phyloP scores from a whole-genome alignment of 2,329 filamentous ascomycete species.

The Stachybotrys elegans region DNA sequence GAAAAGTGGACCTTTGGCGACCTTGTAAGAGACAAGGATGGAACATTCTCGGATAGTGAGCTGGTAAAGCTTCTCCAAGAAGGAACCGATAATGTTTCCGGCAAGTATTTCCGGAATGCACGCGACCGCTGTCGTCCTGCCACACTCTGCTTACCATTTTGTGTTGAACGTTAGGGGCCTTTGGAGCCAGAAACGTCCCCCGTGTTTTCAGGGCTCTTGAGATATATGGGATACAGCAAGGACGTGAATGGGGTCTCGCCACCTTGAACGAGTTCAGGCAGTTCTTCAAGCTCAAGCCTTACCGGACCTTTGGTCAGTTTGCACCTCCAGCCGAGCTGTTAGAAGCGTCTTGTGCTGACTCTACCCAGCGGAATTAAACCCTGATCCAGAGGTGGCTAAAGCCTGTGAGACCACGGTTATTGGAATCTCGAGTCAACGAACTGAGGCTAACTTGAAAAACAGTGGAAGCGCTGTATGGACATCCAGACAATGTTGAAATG shows the following conservation, averaged over 20 bases:
- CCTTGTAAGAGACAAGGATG: not conserved
- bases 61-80: not conserved
- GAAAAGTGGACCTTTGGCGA: not conserved
- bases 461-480: conserved; percentile 43
- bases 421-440: not conserved
- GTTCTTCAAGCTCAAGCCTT: conserved; percentile 52
- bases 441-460: not conserved
- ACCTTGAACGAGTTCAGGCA: conserved; percentile 51
- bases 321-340: conserved; percentile 5
- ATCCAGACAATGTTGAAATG: conserved; percentile 57
- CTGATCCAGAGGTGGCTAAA: conserved; percentile 46
- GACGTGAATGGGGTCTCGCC: conserved; percentile 55
- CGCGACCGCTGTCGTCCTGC: not conserved
- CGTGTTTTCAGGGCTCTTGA: conserved; percentile 56
- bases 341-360: not conserved
- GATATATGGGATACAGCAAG: conserved; percentile 57
- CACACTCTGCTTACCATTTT: not conserved
- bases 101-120: not conserved
- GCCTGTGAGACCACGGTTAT: conserved; percentile 26
- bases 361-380: conserved; percentile 44
- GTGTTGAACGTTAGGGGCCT: not conserved
- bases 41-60: not conserved
- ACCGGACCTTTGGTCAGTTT: conserved; percentile 45
- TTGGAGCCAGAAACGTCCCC: conserved; percentile 32
- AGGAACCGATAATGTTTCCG: not conserved